These are phyloP conservation scores for Solanum pinnatisectum DNA, from an alignment of 257 asterid species.

Conservation along the genomic window DNA sequence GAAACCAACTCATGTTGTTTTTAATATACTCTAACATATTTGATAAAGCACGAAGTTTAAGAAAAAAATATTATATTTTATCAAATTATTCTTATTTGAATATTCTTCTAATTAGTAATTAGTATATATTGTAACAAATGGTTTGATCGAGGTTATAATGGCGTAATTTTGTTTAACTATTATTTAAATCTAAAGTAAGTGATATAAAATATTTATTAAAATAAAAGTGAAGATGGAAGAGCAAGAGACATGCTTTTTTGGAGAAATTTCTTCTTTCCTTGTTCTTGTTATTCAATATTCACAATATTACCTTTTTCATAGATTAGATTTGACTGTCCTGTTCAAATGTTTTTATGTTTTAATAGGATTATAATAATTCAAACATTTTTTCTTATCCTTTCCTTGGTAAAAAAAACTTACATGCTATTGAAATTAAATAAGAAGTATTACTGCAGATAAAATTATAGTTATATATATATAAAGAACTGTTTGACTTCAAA, in stretches of 20 bases:
- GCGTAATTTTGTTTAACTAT: not conserved
- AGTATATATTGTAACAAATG: not conserved
- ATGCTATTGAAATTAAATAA: not conserved
- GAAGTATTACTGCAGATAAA: not conserved
- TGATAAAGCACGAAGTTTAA: not conserved
- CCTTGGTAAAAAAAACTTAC: not conserved
- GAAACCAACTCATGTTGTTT: too few relatives aligned
- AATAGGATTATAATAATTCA: not conserved
- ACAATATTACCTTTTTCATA: too few relatives aligned
- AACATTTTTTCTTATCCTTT: not conserved
- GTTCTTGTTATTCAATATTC: not conserved
- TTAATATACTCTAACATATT: not conserved
- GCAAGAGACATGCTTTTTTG: not conserved
- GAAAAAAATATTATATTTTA: not conserved
- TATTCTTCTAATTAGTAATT: not conserved
- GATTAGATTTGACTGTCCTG: not conserved
- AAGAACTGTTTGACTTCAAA: not conserved
- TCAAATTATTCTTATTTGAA: not conserved
- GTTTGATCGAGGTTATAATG: not conserved
- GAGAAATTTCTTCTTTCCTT: not conserved
- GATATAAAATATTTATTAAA: not conserved
- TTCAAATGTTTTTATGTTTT: not conserved
- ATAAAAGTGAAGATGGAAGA: not conserved
- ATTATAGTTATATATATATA: not conserved
- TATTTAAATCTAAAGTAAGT: not conserved